Evolutionary conservation across 441 rosid genomes (phyloP).

Genomic region (Syzygium malaccense): DNA sequence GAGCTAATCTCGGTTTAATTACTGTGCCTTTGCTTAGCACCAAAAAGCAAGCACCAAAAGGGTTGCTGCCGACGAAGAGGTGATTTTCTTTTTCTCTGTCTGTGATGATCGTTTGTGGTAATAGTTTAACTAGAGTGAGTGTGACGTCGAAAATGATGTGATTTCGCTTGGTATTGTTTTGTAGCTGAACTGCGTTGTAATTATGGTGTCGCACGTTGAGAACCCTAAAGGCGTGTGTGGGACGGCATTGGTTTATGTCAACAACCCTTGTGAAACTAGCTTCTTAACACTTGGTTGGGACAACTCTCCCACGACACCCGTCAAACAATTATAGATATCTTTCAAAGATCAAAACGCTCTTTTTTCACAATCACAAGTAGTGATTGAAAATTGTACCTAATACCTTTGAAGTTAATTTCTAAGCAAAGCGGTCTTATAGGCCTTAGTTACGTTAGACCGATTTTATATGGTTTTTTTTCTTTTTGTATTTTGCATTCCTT

Average conservation of each 20-base stretch:
- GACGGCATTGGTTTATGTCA: background rate
- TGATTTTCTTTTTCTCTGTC: background rate
- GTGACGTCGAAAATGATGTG: background rate
- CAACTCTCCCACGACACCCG: no score
- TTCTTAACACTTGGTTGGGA: no score
- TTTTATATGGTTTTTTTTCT: background rate
- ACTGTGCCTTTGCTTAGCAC: background rate
- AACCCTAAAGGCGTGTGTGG: background rate
- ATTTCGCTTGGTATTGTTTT: background rate
- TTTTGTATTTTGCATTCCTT: background rate
- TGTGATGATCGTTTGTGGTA: background rate
- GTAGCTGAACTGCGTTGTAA: rapidly evolving
- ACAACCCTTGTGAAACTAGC: no score
- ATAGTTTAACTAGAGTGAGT: background rate
- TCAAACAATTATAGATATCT: no score
- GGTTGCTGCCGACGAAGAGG: background rate
- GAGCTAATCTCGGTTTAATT: background rate
- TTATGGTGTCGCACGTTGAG: background rate
- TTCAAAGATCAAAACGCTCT: no score
- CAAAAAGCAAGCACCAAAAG: background rate
- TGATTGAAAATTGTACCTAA: no score
- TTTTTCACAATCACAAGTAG: no score
- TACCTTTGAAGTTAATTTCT: no score
- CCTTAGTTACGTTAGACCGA: no score
- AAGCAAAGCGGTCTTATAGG: no score